These are phyloP conservation scores for Xylariaceae sp. DNA, from an alignment of 2,329 filamentous ascomycete genomes.

Conservation along the genomic window DNA sequence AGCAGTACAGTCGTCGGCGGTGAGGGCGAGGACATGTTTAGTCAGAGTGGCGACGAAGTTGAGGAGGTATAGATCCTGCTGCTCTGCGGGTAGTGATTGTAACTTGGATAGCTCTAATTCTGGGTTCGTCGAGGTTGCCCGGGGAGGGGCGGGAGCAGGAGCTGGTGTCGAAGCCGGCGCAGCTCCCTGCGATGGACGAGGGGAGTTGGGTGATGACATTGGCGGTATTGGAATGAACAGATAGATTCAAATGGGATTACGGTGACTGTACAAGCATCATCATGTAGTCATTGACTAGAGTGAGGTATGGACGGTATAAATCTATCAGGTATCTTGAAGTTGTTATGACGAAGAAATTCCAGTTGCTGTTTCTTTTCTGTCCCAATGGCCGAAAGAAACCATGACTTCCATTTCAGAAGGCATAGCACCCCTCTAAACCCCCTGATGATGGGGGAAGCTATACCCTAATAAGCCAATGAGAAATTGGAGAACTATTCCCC, in stretches of 20 bases:
- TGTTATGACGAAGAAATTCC: too few relatives aligned
- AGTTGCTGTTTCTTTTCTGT: too few relatives aligned
- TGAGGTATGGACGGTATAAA: too few relatives aligned
- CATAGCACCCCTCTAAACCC: too few relatives aligned
- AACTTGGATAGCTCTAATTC: conserved; percentile 90
- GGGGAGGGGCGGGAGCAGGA: conserved; percentile 23
- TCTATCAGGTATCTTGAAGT: too few relatives aligned
- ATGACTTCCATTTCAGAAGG: too few relatives aligned
- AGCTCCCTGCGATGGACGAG: conserved; percentile 33
- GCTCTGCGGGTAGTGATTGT: conserved; percentile 82
- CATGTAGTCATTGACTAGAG: too few relatives aligned
- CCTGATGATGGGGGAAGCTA: too few relatives aligned
- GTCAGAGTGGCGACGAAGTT: conserved; percentile 81
- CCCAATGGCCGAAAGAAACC: too few relatives aligned
- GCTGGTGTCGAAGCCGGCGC: conserved; percentile 27
- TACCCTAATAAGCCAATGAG: too few relatives aligned
- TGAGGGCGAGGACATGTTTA: conserved; percentile 71
- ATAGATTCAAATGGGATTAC: conserved; percentile 6
- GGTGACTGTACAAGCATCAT: conserved; percentile 6
- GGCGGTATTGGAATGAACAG: conserved; percentile 9
- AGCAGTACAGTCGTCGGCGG: conserved; percentile 74
- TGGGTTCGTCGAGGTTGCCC: conserved; percentile 47
- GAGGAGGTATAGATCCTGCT: conserved; percentile 91
- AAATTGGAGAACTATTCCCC: not conserved
- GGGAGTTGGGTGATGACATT: conserved; percentile 31